A percentile compares a stretch with the other conserved stretches of the same genome.
Conservation (phyloP, 2,329 filamentous ascomycete genomes). For the Pseudogymnoascus sp. region DNA sequence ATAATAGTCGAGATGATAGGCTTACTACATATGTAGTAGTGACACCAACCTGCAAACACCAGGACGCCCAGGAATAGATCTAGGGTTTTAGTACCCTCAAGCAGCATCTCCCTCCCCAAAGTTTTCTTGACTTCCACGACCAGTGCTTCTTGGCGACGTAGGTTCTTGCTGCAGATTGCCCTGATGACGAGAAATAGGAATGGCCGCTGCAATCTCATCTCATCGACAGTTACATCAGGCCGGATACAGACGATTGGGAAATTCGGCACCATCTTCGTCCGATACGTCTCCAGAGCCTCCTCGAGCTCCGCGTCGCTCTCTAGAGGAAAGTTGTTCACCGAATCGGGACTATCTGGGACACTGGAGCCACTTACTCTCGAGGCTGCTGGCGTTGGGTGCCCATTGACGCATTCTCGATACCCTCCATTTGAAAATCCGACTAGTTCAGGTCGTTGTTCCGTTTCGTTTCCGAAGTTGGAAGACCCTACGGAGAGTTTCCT, state of each 20-base stretch:
- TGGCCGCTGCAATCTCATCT: not conserved
- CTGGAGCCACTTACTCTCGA: not conserved
- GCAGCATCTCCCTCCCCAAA: not conserved
- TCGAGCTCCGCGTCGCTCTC: constrained; percentile 9
- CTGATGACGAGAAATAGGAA: not conserved
- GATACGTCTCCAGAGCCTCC: constrained; percentile 9
- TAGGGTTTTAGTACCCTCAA: not conserved
- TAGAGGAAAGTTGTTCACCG: not conserved
- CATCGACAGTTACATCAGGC: not conserved
- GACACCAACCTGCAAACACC: not conserved
- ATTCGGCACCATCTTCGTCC: constrained; percentile 11
- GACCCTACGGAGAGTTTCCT: not conserved
- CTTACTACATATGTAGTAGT: not conserved
- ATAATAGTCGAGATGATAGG: constrained; percentile 2
- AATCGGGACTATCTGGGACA: not conserved
- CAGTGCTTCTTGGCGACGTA: not conserved
- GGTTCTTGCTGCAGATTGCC: not conserved
- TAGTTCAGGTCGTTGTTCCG: not conserved
- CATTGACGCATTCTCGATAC: not conserved
- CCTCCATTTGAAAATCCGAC: not conserved
- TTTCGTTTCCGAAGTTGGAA: not conserved
- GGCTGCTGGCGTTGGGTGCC: not conserved
- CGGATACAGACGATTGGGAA: constrained; percentile 11
- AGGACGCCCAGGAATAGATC: not conserved
- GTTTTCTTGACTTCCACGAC: not conserved